Base-by-base conservation (phyloP, 2,329 filamentous ascomycete species). In the Teratosphaeria viscida region DNA sequence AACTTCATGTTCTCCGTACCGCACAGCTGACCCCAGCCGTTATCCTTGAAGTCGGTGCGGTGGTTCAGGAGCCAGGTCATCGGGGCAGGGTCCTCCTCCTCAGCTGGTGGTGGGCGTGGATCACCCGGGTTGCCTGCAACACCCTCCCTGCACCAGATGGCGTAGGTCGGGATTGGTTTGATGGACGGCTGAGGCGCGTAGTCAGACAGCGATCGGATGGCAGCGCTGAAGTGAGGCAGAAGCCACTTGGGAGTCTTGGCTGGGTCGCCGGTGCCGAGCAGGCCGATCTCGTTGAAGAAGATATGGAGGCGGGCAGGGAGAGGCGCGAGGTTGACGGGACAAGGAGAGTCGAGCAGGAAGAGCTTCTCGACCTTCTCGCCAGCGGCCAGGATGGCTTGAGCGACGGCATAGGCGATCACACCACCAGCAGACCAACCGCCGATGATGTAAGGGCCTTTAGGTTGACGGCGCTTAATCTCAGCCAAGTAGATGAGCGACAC, bases 381-480 rank as follows among this genome's bases (percentile, higher is more conserved):
- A 6, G 71, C 70, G 55, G 76, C 75, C 57, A 80, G 71, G 8
- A 82, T 72, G 62, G 79, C 77, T 64, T 76, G 75, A 16, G 74
- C 72, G 27, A 79, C 78, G 62, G 80, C 78, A 63, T 81, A 82
- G 29, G 79, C 79, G 65, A 81, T 77, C 54, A 82, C 79, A 70
- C 80, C 80, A 64, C 80, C 80, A 56, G 80, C 80, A 57, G 79
- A 81, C 80, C 80, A 82, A 57, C 80, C 80, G 62, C 79, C 80
- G 54, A 82, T 70, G 66, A 79, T 73, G 70, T 82, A 82, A 19
- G 79, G 79, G 61, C 88, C 88, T 26, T 77, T 68, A 2, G 86
- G 84, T 72, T 90, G 87, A 56, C 86, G 85, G 5, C 84, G 82
- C 72, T 84, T 85, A 73, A 90, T 87, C 73, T 90, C 87, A 4